These are phyloP conservation scores for Cercospora nicotianae DNA, from an alignment of 2,329 filamentous ascomycete genomes.

Conservation along the genomic window DNA sequence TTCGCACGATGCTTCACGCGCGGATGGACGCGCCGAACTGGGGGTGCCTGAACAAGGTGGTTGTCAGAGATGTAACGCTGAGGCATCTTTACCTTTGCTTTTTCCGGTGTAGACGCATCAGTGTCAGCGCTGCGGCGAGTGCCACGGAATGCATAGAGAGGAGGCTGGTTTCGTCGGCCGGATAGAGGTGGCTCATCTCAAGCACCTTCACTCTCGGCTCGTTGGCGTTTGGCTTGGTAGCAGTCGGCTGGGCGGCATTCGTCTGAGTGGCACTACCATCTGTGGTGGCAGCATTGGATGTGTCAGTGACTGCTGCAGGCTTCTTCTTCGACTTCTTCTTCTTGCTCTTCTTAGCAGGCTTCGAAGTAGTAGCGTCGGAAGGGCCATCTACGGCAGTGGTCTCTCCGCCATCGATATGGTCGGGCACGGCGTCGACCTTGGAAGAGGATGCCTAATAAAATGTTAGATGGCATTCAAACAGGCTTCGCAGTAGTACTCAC, in stretches of 20 bases:
- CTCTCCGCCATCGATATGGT: background rate
- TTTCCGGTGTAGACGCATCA: background rate
- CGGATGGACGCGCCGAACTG: slow-evolving; percentile 4
- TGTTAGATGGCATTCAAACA: background rate
- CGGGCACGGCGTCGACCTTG: background rate
- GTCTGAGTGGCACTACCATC: background rate
- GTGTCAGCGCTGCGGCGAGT: background rate
- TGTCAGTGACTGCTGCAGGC: background rate
- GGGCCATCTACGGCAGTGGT: slow-evolving; percentile 1
- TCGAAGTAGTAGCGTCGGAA: slow-evolving; percentile 4
- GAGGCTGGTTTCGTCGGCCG: slow-evolving; percentile 12
- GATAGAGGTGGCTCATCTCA: slow-evolving; percentile 15
- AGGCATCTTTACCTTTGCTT: slow-evolving; percentile 11
- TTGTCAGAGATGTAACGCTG: slow-evolving; percentile 8
- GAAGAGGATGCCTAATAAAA: background rate
- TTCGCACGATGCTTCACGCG: slow-evolving; percentile 10
- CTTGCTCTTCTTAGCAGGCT: slow-evolving; percentile 16
- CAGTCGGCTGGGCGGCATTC: background rate
- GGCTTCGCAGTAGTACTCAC: background rate
- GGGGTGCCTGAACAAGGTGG: slow-evolving; percentile 8
- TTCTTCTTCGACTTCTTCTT: slow-evolving; percentile 17
- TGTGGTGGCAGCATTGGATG: background rate
- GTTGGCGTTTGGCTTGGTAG: background rate
- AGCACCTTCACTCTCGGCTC: slow-evolving; percentile 7
- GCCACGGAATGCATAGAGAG: slow-evolving; percentile 8